Percentiles rank a stretch among this genome's conserved stretches.
Conservation (phyloP, 495 filamentous ascomycete species). For the Daldinia loculata region DNA sequence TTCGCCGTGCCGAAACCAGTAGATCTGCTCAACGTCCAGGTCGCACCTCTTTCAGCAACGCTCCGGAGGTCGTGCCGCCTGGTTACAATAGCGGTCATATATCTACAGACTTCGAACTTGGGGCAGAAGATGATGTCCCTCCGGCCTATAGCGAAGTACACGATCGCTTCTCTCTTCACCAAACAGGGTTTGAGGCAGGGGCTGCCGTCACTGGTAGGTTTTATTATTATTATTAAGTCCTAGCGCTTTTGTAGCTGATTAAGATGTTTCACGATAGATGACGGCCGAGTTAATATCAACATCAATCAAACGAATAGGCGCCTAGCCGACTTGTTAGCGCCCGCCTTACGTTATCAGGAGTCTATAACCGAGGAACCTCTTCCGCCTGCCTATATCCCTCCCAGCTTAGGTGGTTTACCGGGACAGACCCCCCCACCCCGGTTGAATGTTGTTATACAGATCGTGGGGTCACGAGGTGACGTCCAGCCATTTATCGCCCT, state of each 20-base stretch:
- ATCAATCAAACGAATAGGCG: slow-evolving; percentile 71
- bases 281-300: slow-evolving; percentile 79
- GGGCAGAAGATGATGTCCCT: slow-evolving; percentile 47
- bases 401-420: slow-evolving; percentile 65
- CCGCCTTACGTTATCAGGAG: slow-evolving; percentile 67
- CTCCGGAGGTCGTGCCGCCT: slow-evolving; percentile 30
- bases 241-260: slow-evolving; percentile 10
- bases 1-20: not conserved
- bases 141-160: slow-evolving; percentile 57
- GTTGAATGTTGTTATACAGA: slow-evolving; percentile 81
- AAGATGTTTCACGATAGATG: slow-evolving; percentile 50
- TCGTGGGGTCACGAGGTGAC: slow-evolving; percentile 81
- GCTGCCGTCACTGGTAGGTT: slow-evolving; percentile 54
- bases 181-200: slow-evolving; percentile 58
- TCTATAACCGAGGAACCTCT: slow-evolving; percentile 47
- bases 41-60: slow-evolving; percentile 26
- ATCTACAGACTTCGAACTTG: slow-evolving; percentile 43
- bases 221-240: not conserved
- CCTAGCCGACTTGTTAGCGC: slow-evolving; percentile 71
- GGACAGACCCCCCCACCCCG: slow-evolving; percentile 64
- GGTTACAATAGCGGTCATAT: slow-evolving; percentile 30
- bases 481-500: slow-evolving; percentile 79
- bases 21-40: not conserved
- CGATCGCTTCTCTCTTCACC: slow-evolving; percentile 59
- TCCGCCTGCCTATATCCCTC: slow-evolving; percentile 68